phyloP scores from a whole-genome alignment of 2,329 filamentous ascomycete genomes.

The Botrytis porri region DNA sequence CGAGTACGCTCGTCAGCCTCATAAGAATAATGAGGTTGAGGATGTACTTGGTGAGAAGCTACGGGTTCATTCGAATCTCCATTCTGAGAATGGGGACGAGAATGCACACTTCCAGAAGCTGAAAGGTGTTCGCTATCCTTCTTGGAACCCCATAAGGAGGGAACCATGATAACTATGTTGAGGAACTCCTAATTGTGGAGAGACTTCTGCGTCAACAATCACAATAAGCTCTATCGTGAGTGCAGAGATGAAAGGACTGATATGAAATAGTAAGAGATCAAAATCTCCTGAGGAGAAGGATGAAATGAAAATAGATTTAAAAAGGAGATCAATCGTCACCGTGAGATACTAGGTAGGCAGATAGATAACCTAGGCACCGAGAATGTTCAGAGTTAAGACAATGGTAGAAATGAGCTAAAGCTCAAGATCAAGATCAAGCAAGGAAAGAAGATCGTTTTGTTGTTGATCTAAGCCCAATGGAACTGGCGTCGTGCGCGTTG shows the following conservation, averaged over 20 bases:
- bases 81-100: slow-evolving; percentile 20
- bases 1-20: slow-evolving; percentile 57
- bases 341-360: neutral
- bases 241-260: neutral
- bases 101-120: slow-evolving; percentile 5
- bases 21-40: slow-evolving; percentile 34
- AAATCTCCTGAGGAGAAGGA: neutral
- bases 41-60: neutral
- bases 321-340: slow-evolving; percentile 4
- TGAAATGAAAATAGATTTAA: neutral
- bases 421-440: neutral
- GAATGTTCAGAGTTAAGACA: neutral
- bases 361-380: neutral
- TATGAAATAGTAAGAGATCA: neutral
- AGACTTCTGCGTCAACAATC: slow-evolving; percentile 1
- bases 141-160: slow-evolving; percentile 54
- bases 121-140: slow-evolving; percentile 43
- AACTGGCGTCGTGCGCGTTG: slow-evolving; percentile 6
- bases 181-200: neutral
- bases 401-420: neutral
- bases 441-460: neutral
- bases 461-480: slow-evolving; percentile 3
- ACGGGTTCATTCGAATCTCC: slow-evolving; percentile 29
- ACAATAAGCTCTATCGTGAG: neutral
- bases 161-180: slow-evolving; percentile 43